phyloP scores from a whole-genome alignment of 2,329 filamentous ascomycete genomes.

The Biscogniauxia marginata region DNA sequence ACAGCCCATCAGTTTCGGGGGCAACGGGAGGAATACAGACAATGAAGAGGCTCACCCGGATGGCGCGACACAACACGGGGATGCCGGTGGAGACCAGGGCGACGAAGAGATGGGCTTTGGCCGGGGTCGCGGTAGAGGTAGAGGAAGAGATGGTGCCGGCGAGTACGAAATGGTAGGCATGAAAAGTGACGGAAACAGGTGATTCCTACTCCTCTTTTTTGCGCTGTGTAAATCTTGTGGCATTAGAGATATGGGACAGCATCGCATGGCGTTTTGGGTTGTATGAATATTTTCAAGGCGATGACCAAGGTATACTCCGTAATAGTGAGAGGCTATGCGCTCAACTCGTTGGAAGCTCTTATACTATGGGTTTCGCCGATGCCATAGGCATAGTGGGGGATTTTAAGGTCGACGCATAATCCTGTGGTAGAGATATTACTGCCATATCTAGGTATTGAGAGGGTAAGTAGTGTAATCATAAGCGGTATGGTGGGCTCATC shows the following conservation, averaged over 20 bases:
- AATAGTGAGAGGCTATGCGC: too few relatives aligned
- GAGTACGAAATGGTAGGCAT: slow-evolving; percentile 67
- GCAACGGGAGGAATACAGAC: slow-evolving; percentile 40
- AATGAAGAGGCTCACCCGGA: slow-evolving; percentile 35
- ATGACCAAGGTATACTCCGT: too few relatives aligned
- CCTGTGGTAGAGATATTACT: too few relatives aligned
- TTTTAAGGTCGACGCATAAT: too few relatives aligned
- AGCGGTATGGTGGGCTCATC: too few relatives aligned
- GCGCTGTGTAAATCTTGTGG: neutral
- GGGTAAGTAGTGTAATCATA: too few relatives aligned
- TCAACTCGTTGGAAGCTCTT: too few relatives aligned
- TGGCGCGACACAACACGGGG: slow-evolving; percentile 19
- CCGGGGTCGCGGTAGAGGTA: slow-evolving; percentile 49
- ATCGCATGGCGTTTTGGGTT: neutral
- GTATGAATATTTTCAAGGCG: neutral
- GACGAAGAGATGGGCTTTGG: slow-evolving; percentile 50
- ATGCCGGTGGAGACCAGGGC: slow-evolving; percentile 20
- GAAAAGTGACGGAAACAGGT: slow-evolving; percentile 35
- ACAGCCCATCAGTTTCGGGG: slow-evolving; percentile 82
- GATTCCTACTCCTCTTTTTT: neutral
- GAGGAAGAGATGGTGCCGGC: slow-evolving; percentile 53
- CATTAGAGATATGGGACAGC: neutral
- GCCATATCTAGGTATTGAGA: too few relatives aligned
- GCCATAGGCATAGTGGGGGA: too few relatives aligned
- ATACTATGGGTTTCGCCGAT: too few relatives aligned